Conservation (phyloP, 2,329 filamentous ascomycete species). For the Diaporthe aspalathi region DNA sequence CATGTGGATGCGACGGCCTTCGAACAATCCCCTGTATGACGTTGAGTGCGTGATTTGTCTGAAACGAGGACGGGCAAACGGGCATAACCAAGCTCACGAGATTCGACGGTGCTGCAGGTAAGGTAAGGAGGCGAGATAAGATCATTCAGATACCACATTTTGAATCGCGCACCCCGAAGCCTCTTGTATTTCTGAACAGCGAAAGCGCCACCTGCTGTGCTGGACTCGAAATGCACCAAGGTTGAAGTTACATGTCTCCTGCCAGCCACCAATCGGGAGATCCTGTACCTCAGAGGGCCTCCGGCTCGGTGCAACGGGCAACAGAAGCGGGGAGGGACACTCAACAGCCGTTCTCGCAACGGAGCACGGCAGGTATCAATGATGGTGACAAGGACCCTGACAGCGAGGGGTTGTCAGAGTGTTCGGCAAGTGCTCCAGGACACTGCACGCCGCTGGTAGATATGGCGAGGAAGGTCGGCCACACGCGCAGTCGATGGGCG, state of each 20-base stretch:
- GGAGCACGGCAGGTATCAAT: constrained; percentile 2
- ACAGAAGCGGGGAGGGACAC: neutral
- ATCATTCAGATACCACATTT: too few relatives aligned
- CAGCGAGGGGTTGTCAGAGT: neutral
- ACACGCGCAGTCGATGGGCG: constrained; percentile 20
- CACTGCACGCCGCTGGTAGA: constrained; percentile 9
- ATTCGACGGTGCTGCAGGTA: neutral
- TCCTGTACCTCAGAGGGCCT: neutral
- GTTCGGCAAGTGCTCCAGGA: constrained; percentile 8
- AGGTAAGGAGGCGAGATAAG: neutral
- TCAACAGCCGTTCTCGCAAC: neutral
- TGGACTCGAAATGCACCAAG: neutral
- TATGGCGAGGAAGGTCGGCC: neutral
- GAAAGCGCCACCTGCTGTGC: too few relatives aligned
- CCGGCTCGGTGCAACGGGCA: neutral
- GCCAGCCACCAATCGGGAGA: neutral
- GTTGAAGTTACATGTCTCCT: neutral
- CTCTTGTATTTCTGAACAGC: neutral
- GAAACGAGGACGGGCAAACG: constrained; percentile 12
- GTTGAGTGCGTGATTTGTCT: constrained; percentile 11
- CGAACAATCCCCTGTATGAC: constrained; percentile 24
- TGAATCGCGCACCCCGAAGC: neutral
- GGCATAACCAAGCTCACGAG: too few relatives aligned
- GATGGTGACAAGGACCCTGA: constrained; percentile 11
- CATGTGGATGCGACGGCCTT: constrained; percentile 15